Base-by-base conservation (phyloP, 495 filamentous ascomycete genomes). In the Podospora comata region DNA sequence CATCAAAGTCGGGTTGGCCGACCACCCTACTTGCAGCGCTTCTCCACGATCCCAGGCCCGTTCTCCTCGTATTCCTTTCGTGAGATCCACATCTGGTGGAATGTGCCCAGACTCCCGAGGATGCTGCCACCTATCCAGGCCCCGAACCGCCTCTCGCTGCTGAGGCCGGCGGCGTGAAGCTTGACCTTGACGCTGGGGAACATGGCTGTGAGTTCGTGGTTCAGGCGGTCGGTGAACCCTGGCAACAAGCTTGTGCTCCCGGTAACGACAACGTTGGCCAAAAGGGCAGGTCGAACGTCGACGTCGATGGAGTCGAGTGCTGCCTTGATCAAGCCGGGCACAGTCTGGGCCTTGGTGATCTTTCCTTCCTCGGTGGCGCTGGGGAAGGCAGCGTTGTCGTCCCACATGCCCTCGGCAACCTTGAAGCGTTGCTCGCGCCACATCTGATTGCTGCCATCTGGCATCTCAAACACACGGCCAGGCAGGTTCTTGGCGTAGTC, bases 71-170 rank as follows among this genome's bases (percentile, higher is more conserved):
- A 93, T 82, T 93, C 90, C 80, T 91, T 90, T 76, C 82, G 88
- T 19, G 89, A 92, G 70, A 99, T 93, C 95, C 95, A 99, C 91
- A 98, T 91, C 76, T 97, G 94, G 82, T 99, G 95, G 79, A 99
- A 99, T n/a, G 92, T 97, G 9, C 96, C 96, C 82, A 99, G 78
- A 80, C 93, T 97, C 3, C 91, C 94, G 73, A 98, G 81, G 71
- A 99, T 97, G 81, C 93, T 97, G 16, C 95, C 95, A 27, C 95
- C 95, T 70, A 99, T 91, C 96, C 96, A 99, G 32, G 90, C 89
- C 15, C 91, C 93, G 78, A 94, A 98, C 66, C 90, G 88, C 62
- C 95, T 81, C 85, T 99, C 95, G 15, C 88, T 88, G 0, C 88
- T 90, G 72, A 93, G 88, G n/a, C 92, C 91, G 15, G 93, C 88